Conservation (phyloP, 108 stramenopile species). For the Conticribra guillardii region DNA sequence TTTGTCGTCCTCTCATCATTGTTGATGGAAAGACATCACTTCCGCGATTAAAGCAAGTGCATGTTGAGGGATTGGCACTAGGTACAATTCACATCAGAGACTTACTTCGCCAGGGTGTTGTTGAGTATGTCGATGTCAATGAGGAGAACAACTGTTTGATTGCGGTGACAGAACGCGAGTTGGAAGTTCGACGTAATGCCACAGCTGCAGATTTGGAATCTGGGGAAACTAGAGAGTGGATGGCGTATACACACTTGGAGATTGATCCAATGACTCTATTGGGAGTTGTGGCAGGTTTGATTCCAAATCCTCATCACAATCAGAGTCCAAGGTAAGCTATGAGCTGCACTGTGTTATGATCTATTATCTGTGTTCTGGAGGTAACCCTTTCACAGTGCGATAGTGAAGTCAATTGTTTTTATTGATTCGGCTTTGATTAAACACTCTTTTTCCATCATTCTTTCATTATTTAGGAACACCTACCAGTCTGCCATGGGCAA, state of each 20-base stretch:
- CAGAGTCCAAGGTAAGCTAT: conserved; percentile 85
- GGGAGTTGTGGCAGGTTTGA: conserved; percentile 96
- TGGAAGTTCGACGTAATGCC: conserved; percentile 71
- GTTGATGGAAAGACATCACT: conserved; percentile 85
- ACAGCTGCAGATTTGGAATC: conserved; percentile 44
- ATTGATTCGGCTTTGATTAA: background rate
- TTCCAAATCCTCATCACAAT: conserved; percentile 99
- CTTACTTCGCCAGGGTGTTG: conserved; percentile 90
- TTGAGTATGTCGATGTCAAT: conserved; percentile 99
- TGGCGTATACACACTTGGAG: conserved; percentile 96
- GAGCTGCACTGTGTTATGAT: background rate
- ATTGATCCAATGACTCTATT: conserved; percentile 98
- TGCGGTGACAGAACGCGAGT: conserved; percentile 89
- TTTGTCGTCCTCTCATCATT: conserved; percentile 96
- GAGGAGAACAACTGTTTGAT: conserved; percentile 99
- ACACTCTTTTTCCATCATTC: background rate
- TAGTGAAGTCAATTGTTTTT: conserved; percentile 35
- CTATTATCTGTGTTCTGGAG: conserved; percentile 55
- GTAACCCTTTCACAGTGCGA: too few relatives aligned
- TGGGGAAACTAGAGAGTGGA: conserved; percentile 45
- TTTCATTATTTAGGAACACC: conserved; percentile 66
- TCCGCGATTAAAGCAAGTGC: conserved; percentile 79
- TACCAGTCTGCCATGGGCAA: conserved; percentile 99
- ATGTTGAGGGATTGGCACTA: conserved; percentile 81
- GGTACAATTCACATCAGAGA: conserved; percentile 78